Conservation (phyloP, 345 rosid genomes). For the Arabidopsis arenosa region DNA sequence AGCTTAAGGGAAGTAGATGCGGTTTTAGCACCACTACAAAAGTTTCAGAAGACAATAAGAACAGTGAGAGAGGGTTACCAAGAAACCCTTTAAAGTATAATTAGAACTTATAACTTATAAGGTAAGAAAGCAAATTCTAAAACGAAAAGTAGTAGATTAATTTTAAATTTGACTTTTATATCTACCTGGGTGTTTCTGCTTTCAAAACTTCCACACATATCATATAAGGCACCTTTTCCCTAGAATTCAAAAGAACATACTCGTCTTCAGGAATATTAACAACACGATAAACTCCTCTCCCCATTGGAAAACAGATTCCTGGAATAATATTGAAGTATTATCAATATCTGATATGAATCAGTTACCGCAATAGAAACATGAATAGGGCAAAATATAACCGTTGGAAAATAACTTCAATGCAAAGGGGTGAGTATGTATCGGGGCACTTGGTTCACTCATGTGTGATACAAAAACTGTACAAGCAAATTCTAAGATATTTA, state of each 20-base stretch:
- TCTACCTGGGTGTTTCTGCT: constrained; percentile 78
- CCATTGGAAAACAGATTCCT: constrained; percentile 99
- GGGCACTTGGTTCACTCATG: constrained; percentile 5
- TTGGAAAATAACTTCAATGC: neutral
- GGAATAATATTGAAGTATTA: constrained; percentile 37
- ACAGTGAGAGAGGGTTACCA: constrained; percentile 16
- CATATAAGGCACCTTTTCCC: constrained; percentile 98
- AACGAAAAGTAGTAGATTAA: constrained; percentile 1
- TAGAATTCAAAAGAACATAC: constrained; percentile 93
- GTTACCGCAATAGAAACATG: constrained; percentile 17
- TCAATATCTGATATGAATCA: constrained; percentile 17
- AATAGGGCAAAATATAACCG: neutral
- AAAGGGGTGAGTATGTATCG: constrained; percentile 4
- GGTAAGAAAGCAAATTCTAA: neutral
- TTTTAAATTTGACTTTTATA: constrained; percentile 3
- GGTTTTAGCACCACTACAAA: constrained; percentile 68
- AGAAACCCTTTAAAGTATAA: constrained; percentile 9
- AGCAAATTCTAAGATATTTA: constrained; percentile 14
- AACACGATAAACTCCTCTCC: constrained; percentile 90
- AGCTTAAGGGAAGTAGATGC: constrained; percentile 73
- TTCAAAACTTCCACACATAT: constrained; percentile 89
- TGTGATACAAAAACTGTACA: neutral
- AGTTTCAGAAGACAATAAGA: constrained; percentile 37
- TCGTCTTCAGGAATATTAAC: constrained; percentile 97
- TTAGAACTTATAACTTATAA: constrained; percentile 1